Evolutionary conservation across 345 rosid genomes (phyloP).

Genomic region (Salix koriyanagi): DNA sequence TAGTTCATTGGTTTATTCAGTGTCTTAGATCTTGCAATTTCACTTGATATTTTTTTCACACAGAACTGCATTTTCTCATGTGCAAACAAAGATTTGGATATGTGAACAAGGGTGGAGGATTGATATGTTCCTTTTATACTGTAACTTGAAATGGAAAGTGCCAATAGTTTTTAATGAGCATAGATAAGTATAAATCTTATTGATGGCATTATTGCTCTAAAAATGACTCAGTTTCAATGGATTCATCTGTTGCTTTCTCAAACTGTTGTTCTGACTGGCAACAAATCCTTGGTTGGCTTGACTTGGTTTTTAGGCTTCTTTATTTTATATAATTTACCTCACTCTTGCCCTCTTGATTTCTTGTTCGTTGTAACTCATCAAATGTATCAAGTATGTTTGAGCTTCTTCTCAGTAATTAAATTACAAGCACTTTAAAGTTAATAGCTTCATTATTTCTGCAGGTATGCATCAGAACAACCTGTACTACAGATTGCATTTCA

Average conservation of each 20-base stretch:
- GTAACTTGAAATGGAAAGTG: background rate
- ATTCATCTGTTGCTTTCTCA: background rate
- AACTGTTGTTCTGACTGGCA: background rate
- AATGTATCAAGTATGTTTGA: background rate
- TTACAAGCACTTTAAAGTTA: background rate
- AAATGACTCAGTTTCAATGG: background rate
- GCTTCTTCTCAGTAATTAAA: background rate
- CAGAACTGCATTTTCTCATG: background rate
- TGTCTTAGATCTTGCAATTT: background rate
- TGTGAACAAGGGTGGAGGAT: background rate
- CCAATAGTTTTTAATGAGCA: too few species aligned
- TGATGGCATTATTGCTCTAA: background rate
- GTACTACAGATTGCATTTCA: constrained; percentile 92
- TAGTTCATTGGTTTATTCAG: background rate
- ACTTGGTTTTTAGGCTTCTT: background rate
- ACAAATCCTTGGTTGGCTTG: background rate
- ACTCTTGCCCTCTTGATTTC: background rate
- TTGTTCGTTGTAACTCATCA: background rate
- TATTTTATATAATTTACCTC: background rate
- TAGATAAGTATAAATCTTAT: background rate
- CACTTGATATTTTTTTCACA: background rate
- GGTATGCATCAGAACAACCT: constrained; percentile 79
- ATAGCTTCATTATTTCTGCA: constrained; percentile 30
- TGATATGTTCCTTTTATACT: background rate
- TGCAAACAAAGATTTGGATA: background rate